A percentile compares a stretch with the other conserved stretches of the same genome.
Evolutionary conservation across 2,329 filamentous ascomycete genomes (phyloP).

Genomic region (Claviceps digitariae): DNA sequence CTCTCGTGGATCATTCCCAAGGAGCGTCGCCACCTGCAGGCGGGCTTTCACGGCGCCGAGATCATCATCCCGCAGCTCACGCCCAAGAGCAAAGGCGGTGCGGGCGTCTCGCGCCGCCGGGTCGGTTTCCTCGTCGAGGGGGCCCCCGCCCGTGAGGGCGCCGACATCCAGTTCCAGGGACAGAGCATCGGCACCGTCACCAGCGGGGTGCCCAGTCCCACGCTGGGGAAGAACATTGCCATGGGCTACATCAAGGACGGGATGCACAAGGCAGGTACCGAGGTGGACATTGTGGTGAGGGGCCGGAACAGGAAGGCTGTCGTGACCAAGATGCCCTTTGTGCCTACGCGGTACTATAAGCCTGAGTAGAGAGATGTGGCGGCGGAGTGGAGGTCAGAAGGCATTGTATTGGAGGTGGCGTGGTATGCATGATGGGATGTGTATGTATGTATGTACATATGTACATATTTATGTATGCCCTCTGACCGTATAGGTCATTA

Average conservation of each 20-base stretch:
- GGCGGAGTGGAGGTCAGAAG: too few relatives aligned
- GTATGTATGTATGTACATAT: too few relatives aligned
- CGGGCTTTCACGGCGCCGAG: slow-evolving; percentile 76
- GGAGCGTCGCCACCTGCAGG: slow-evolving; percentile 45
- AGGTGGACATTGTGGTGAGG: slow-evolving; percentile 63
- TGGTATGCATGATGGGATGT: too few relatives aligned
- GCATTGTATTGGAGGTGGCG: too few relatives aligned
- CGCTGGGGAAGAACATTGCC: slow-evolving; percentile 77
- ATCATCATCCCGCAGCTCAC: slow-evolving; percentile 65
- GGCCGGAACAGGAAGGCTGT: slow-evolving; percentile 62
- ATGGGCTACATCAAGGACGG: slow-evolving; percentile 87
- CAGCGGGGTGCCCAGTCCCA: slow-evolving; percentile 80
- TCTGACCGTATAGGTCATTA: too few relatives aligned
- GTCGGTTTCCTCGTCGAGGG: slow-evolving; percentile 75
- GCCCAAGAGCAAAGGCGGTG: slow-evolving; percentile 56
- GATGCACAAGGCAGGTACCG: slow-evolving; percentile 70
- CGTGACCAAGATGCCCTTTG: slow-evolving; percentile 82
- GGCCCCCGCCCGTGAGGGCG: slow-evolving; percentile 80
- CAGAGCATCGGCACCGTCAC: slow-evolving; percentile 68
- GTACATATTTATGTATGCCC: too few relatives aligned
- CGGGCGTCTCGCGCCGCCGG: slow-evolving; percentile 56
- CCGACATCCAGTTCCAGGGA: slow-evolving; percentile 55
- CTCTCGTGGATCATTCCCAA: slow-evolving; percentile 74
- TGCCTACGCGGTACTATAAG: slow-evolving; percentile 59
- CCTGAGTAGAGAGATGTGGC: background rate